A percentile compares a stretch with the other conserved stretches of the same genome.
These are phyloP conservation scores for Hirsutella minnesotensis DNA, from an alignment of 2,329 filamentous ascomycete genomes.

Conservation along the genomic window DNA sequence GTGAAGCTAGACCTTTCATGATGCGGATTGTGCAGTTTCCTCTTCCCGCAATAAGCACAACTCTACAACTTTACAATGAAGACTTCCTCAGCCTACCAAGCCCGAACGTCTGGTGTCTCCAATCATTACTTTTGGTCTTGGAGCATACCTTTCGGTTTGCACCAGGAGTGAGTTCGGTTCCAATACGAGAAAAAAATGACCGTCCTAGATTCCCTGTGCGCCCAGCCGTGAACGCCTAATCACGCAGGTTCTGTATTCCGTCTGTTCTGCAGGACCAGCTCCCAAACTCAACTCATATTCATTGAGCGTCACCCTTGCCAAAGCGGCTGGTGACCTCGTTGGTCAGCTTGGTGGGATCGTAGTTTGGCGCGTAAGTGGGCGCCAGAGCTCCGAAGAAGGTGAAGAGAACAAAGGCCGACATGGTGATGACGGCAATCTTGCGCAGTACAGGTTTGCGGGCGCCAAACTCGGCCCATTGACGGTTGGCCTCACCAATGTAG, in stretches of 20 bases:
- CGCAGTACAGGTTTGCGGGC: constrained; percentile 63
- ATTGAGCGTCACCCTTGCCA: constrained; percentile 21
- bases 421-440: constrained; percentile 61
- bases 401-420: constrained; percentile 53
- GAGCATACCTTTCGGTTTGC: constrained; percentile 12
- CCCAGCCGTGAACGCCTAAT: constrained; percentile 15
- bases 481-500: constrained; percentile 58
- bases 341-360: constrained; percentile 38
- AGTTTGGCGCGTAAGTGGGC: constrained; percentile 44
- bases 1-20: constrained; percentile 26
- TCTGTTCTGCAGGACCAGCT: background rate
- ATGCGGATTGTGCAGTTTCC: constrained; percentile 21
- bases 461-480: constrained; percentile 81
- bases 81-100: constrained; percentile 15
- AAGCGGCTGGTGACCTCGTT: constrained; percentile 37
- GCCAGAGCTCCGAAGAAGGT: constrained; percentile 57
- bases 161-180: constrained; percentile 12
- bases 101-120: constrained; percentile 10
- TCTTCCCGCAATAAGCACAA: constrained; percentile 24
- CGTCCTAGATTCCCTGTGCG: constrained; percentile 20
- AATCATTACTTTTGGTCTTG: constrained; percentile 7
- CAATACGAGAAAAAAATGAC: constrained; percentile 9
- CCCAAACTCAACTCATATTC: background rate
- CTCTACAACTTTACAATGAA: constrained; percentile 25
- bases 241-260: background rate